These are phyloP conservation scores for Curvularia verruculosa DNA, from an alignment of 2,329 filamentous ascomycete genomes.

Conservation along the genomic window DNA sequence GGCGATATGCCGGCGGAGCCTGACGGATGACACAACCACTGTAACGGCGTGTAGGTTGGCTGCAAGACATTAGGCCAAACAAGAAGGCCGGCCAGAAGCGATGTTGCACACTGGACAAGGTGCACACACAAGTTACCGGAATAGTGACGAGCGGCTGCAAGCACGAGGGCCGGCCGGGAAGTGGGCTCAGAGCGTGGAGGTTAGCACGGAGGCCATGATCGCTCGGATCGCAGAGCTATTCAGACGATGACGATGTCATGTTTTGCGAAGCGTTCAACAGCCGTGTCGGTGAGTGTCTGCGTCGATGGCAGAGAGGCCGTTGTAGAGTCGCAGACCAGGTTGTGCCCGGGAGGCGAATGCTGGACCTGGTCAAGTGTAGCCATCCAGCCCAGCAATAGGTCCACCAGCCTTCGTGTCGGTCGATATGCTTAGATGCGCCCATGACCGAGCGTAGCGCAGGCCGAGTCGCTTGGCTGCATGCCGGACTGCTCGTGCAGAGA, in stretches of 20 bases:
- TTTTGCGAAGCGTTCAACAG: slow-evolving; percentile 22
- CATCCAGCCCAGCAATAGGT: slow-evolving; percentile 17
- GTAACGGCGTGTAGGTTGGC: slow-evolving; percentile 31
- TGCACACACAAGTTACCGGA: slow-evolving; percentile 30
- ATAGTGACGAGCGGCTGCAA: slow-evolving; percentile 23
- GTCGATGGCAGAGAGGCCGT: slow-evolving; percentile 23
- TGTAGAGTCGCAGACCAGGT: slow-evolving; percentile 22
- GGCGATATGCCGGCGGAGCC: slow-evolving; percentile 27
- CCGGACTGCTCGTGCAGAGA: slow-evolving; percentile 14
- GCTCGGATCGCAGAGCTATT: slow-evolving; percentile 14
- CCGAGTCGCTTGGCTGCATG: slow-evolving; percentile 17
- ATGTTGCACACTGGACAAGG: slow-evolving; percentile 38
- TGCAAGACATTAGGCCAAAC: slow-evolving; percentile 37
- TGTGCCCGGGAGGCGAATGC: slow-evolving; percentile 33
- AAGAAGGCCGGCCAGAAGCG: slow-evolving; percentile 30
- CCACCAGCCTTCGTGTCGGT: slow-evolving; percentile 18
- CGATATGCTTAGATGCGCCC: slow-evolving; percentile 28
- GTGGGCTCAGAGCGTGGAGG: slow-evolving; percentile 26
- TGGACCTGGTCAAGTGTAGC: slow-evolving; percentile 25
- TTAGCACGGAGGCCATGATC: slow-evolving; percentile 24
- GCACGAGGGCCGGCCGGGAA: slow-evolving; percentile 38
- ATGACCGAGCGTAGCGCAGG: slow-evolving; percentile 20
- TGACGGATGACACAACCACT: slow-evolving; percentile 22
- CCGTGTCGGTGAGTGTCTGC: slow-evolving; percentile 40
- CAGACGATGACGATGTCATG: slow-evolving; percentile 16